Conservation (phyloP, 2,329 filamentous ascomycete species). For the Metarhizium anisopliae region DNA sequence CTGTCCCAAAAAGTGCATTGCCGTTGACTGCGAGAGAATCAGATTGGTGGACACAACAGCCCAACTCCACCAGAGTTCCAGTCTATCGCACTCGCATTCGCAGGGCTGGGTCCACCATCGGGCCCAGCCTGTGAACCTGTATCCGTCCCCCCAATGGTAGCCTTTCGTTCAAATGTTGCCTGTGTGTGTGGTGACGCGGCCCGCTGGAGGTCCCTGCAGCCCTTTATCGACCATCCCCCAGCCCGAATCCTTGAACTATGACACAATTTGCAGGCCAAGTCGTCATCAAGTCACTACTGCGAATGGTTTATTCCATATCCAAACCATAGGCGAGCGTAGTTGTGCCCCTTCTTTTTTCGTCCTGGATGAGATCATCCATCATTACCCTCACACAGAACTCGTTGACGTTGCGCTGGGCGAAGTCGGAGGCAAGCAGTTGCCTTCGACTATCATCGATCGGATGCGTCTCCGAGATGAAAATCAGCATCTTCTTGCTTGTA, state of each 20-base stretch:
- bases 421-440: not conserved
- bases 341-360: not conserved
- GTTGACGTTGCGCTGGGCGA: not conserved
- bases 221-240: not conserved
- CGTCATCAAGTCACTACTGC: not conserved
- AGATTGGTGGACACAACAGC: not conserved
- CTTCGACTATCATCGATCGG: slow-evolving; percentile 12
- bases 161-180: not conserved
- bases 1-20: not conserved
- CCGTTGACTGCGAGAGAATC: not conserved
- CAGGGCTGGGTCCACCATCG: not conserved
- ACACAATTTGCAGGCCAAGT: not conserved
- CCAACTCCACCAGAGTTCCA: not conserved
- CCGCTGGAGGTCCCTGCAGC: not conserved
- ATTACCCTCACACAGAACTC: not conserved
- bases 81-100: not conserved
- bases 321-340: not conserved
- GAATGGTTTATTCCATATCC: not conserved
- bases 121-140: not conserved
- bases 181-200: slow-evolving; percentile 12
- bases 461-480: slow-evolving; percentile 39
- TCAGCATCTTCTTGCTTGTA: slow-evolving; percentile 66
- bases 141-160: not conserved
- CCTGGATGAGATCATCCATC: not conserved
- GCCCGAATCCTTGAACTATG: not conserved